phyloP scores from a whole-genome alignment of 2,329 filamentous ascomycete genomes.

The Hypomyces rosellus region DNA sequence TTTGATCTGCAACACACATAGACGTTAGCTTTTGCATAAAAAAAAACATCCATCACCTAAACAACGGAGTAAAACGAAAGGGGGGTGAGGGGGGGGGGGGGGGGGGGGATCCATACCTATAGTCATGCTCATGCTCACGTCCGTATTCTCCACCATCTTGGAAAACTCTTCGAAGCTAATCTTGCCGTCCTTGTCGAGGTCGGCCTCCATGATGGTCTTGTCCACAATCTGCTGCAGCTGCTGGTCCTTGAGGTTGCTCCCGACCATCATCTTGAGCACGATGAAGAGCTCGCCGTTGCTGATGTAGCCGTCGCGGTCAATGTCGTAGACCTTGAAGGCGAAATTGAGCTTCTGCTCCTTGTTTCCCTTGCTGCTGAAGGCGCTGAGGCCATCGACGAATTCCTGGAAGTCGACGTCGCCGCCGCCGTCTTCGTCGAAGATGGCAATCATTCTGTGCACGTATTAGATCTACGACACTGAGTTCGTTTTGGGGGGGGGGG shows the following conservation, averaged over 20 bases:
- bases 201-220: conserved; percentile 99
- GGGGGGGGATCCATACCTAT: conserved; percentile 43
- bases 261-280: conserved; percentile 99
- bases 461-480: no score
- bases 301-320: conserved; percentile 96
- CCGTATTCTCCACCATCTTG: conserved; percentile 96
- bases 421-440: conserved; percentile 97
- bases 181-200: conserved; percentile 91
- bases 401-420: conserved; percentile 98
- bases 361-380: conserved; percentile 96
- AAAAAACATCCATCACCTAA: background rate
- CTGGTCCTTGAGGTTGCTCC: conserved; percentile 97
- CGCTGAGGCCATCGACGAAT: conserved; percentile 90
- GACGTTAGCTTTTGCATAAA: background rate
- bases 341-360: conserved; percentile 98
- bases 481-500: no score
- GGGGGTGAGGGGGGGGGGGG: background rate
- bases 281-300: conserved; percentile 99
- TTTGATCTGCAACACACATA: conserved; percentile 15
- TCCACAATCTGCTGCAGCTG: conserved; percentile 99
- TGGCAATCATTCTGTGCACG: conserved; percentile 82
- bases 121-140: conserved; percentile 70
- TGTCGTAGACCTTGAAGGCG: conserved; percentile 99
- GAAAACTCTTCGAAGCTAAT: conserved; percentile 99
- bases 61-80: background rate